A percentile compares a stretch with the other conserved stretches of the same genome.
Conservation (phyloP, 176 grass and related monocot species). For the Aegilops longissima region DNA sequence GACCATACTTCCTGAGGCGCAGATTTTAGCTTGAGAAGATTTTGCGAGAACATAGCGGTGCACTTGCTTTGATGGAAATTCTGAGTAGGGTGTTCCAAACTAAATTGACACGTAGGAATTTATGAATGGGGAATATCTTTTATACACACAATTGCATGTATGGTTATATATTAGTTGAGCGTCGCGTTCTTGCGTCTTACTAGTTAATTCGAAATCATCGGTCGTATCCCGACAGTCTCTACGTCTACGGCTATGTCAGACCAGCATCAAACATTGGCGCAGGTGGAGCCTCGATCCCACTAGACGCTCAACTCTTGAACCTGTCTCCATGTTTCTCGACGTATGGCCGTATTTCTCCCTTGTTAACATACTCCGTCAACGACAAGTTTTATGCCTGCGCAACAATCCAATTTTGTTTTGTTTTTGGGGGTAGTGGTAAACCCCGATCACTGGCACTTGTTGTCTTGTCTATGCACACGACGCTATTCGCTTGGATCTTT, state of each 20-base stretch:
- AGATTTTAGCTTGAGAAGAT: too few relatives aligned
- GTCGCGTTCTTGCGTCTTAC: too few relatives aligned
- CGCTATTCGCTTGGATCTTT: neutral
- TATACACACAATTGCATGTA: too few relatives aligned
- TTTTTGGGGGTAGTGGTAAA: neutral
- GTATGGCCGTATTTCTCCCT: neutral
- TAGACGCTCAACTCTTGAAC: neutral
- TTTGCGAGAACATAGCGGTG: too few relatives aligned
- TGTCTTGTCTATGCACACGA: slow-evolving; percentile 10
- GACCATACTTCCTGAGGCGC: too few relatives aligned
- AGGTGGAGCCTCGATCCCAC: neutral
- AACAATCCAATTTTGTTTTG: neutral
- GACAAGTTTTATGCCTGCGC: neutral
- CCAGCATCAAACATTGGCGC: neutral
- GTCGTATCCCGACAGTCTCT: neutral
- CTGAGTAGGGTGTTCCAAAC: too few relatives aligned
- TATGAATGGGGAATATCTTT: too few relatives aligned
- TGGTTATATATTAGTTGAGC: too few relatives aligned
- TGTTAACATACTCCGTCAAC: neutral
- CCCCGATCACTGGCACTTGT: neutral
- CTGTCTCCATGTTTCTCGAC: neutral
- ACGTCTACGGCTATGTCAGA: neutral
- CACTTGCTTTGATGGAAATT: too few relatives aligned
- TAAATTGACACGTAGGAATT: too few relatives aligned
- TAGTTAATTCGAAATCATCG: neutral